Base-by-base conservation (phyloP, 768 basidiomycete genomes). In the Lentinula boryana region DNA sequence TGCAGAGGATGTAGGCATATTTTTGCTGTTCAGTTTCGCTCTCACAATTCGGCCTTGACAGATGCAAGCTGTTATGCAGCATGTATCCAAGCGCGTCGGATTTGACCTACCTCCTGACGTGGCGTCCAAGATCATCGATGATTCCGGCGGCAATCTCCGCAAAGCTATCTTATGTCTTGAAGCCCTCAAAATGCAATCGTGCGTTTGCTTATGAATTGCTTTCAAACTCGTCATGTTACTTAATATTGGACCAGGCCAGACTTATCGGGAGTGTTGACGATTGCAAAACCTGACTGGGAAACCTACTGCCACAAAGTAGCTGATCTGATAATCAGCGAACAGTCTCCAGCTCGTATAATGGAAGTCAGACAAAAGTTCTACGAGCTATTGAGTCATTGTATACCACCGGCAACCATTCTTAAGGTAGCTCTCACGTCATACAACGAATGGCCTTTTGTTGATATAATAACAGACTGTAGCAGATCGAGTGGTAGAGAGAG, bases 231-330 rank as follows among this genome's bases (percentile, higher is more conserved):
- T n/a, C 61, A 52, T 12, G n/a, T 46, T 46, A n/a, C 3, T 23
- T 15, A 32, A 4, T 10, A 43, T 48, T 33, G 32, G 2, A 8
- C 27, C 66, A 93, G 91, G 59, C 89, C 91, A n/a, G 91, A 94
- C 70, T 79, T 96, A 41, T 82, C 85, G 4, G 90, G 91, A 35
- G 76, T 89, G 41, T 74, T 94, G 60, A 80, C 82, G 36, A 93
- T 96, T 60, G 93, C 95, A 13, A 95, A 98, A 73, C 95, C 97
- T n/a, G 97, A 99, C 69, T 99, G 97, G 97, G 97, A 99, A 72
- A 91, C 90, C 10, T 99, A 97, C 70, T 97, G 95, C 66, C 80
- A 87, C 65, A 93, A 94, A 70, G 87, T 98, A 10, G 95, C 90
- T 13, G 93, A 95, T 71, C 75, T 91, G 68, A 95, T 99, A 63